These are phyloP conservation scores for Cinnamomum chago DNA, from an alignment of 164 flowering plant species.

Conservation along the genomic window DNA sequence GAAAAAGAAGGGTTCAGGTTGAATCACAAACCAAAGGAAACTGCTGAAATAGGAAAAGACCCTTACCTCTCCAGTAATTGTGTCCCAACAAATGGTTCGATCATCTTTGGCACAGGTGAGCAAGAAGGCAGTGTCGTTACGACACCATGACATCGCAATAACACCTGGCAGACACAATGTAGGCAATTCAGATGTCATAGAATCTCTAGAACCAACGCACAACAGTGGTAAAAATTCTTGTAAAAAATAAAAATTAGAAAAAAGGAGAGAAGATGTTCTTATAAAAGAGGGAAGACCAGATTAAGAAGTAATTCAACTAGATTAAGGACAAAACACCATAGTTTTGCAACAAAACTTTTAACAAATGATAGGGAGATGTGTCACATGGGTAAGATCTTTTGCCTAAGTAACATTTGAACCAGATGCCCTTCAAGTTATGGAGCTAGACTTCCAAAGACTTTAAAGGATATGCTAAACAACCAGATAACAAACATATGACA, in stretches of 20 bases:
- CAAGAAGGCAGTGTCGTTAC: constrained; percentile 80
- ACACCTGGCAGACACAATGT: constrained; percentile 53
- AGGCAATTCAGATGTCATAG: not conserved
- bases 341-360: too few species aligned
- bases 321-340: too few species aligned
- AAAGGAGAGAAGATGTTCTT: not conserved
- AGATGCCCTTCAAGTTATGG: too few species aligned
- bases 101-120: constrained; percentile 95
- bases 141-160: constrained; percentile 99
- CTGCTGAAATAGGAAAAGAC: not conserved
- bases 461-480: too few species aligned
- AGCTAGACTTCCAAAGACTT: too few species aligned
- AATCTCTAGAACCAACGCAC: not conserved
- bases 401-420: too few species aligned
- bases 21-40: not conserved
- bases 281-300: not conserved
- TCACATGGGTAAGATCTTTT: too few species aligned
- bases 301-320: not conserved
- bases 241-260: not conserved
- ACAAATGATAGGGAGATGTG: too few species aligned
- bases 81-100: constrained; percentile 97
- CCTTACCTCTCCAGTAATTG: constrained; percentile 68
- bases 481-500: too few species aligned
- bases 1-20: not conserved
- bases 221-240: not conserved